phyloP scores from a whole-genome alignment of 495 filamentous ascomycete genomes.

The Xylaria sp. region DNA sequence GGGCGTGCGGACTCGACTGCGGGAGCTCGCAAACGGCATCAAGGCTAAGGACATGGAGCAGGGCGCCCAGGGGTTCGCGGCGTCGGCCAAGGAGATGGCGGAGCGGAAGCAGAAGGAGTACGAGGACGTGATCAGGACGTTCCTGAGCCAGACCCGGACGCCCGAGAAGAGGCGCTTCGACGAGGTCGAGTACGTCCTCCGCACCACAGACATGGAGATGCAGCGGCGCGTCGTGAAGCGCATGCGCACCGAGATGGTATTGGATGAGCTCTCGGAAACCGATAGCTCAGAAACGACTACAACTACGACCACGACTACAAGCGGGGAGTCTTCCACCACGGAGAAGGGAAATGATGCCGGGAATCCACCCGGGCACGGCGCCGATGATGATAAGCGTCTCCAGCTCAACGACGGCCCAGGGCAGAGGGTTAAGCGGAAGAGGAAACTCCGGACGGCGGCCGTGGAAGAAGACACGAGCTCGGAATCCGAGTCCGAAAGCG shows the following conservation, averaged over 20 bases:
- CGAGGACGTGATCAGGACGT: conserved; percentile 58
- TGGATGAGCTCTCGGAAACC: conserved; percentile 53
- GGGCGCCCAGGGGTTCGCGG: conserved; percentile 48
- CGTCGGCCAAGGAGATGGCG: conserved; percentile 46
- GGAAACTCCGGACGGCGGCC: conserved; percentile 56
- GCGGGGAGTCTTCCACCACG: conserved; percentile 34
- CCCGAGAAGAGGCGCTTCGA: conserved; percentile 47
- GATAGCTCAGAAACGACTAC: conserved; percentile 42
- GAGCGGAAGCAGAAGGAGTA: conserved; percentile 59
- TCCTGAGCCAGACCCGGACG: conserved; percentile 44
- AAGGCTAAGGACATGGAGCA: conserved; percentile 57
- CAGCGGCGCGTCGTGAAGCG: conserved; percentile 56
- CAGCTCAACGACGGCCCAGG: conserved; percentile 51
- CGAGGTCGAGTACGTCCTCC: conserved; percentile 55
- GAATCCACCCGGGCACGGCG: conserved; percentile 35
- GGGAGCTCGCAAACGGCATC: conserved; percentile 66
- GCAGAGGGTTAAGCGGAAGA: conserved; percentile 59
- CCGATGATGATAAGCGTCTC: conserved; percentile 45
- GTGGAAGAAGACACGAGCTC: conserved; percentile 48
- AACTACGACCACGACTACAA: conserved; percentile 35
- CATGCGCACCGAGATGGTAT: conserved; percentile 56
- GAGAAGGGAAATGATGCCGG: conserved; percentile 25
- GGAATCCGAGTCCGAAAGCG: conserved; percentile 43
- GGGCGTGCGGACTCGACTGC: conserved; percentile 65
- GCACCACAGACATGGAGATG: conserved; percentile 51